A percentile compares a stretch with the other conserved stretches of the same genome.
Conservation (phyloP, 1,284 basidiomycete species). For the Cutaneotrichosporon cutaneum region DNA sequence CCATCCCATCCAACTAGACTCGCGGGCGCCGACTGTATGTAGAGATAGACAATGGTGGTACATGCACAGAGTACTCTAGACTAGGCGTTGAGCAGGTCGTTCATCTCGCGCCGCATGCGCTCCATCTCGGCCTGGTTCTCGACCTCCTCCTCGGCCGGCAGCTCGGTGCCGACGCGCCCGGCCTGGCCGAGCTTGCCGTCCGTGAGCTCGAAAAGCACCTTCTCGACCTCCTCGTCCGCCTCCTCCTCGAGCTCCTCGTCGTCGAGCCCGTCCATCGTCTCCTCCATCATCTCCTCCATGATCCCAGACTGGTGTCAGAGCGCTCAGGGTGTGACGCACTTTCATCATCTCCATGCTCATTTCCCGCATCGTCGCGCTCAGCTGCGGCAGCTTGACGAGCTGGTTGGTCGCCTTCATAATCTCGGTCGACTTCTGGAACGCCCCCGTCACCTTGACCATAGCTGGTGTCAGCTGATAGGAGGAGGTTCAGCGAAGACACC, state of each 20-base stretch:
- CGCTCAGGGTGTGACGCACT: conserved; percentile 56
- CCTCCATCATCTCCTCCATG: conserved; percentile 90
- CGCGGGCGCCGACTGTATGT: conserved; percentile 2
- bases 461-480: conserved; percentile 58
- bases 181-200: conserved; percentile 90
- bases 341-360: conserved; percentile 99
- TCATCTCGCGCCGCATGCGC: conserved; percentile 78
- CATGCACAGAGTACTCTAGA: conserved; percentile 8
- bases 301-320: conserved; percentile 69
- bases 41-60: conserved; percentile 16
- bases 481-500: conserved; percentile 46
- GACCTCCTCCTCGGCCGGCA: conserved; percentile 74
- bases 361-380: conserved; percentile 88
- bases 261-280: conserved; percentile 71
- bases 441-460: conserved; percentile 94
- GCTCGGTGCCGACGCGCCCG: conserved; percentile 66
- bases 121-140: conserved; percentile 81
- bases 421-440: conserved; percentile 94
- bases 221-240: conserved; percentile 95
- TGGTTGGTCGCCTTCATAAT: conserved; percentile 98
- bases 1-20: background rate
- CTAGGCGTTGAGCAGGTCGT: conserved; percentile 74
- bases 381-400: conserved; percentile 86
- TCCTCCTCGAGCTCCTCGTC: conserved; percentile 96
- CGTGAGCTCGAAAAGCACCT: conserved; percentile 91